Percentiles rank a stretch among this genome's conserved stretches.
These are phyloP conservation scores for Paragyromitra xinjiangensis DNA, from an alignment of 495 filamentous ascomycete genomes.

Conservation along the genomic window DNA sequence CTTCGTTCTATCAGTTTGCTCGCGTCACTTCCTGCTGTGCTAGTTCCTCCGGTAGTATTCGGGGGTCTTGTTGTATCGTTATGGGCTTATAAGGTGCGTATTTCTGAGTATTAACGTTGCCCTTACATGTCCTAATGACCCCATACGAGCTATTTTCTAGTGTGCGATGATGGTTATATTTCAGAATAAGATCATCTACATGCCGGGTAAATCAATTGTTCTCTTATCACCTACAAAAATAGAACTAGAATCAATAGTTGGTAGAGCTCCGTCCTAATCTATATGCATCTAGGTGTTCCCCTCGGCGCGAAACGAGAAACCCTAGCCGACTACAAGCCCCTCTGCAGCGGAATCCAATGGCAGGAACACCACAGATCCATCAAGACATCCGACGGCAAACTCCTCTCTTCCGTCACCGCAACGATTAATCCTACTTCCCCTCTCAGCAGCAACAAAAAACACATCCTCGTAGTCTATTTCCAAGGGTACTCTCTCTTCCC, in stretches of 20 bases:
- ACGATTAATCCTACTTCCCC: conserved; percentile 1
- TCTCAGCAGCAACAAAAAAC: background rate
- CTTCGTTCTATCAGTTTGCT: conserved; percentile 18
- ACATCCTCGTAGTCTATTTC: conserved; percentile 54
- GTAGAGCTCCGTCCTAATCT: background rate
- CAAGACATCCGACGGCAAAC: conserved; percentile 67
- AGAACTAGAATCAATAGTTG: background rate
- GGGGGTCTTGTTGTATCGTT: conserved; percentile 70
- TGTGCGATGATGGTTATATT: conserved; percentile 81
- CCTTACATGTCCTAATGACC: background rate
- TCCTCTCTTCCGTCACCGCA: conserved; percentile 36
- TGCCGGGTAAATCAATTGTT: conserved; percentile 64
- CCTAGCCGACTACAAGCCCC: conserved; percentile 68
- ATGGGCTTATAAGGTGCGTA: conserved; percentile 70
- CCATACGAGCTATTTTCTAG: conserved; percentile 56
- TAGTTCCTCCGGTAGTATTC: conserved; percentile 74
- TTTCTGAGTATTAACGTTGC: background rate
- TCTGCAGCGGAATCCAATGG: conserved; percentile 72
- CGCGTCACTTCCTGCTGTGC: conserved; percentile 62
- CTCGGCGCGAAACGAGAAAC: conserved; percentile 63
- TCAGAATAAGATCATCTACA: conserved; percentile 87
- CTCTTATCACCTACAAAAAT: background rate
- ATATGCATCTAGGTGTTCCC: conserved; percentile 41
- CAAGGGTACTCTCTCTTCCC: conserved; percentile 45
- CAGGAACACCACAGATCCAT: conserved; percentile 63